These are phyloP conservation scores for Kurtzmaniella fragi DNA, from an alignment of 805 yeast species.

Conservation along the genomic window DNA sequence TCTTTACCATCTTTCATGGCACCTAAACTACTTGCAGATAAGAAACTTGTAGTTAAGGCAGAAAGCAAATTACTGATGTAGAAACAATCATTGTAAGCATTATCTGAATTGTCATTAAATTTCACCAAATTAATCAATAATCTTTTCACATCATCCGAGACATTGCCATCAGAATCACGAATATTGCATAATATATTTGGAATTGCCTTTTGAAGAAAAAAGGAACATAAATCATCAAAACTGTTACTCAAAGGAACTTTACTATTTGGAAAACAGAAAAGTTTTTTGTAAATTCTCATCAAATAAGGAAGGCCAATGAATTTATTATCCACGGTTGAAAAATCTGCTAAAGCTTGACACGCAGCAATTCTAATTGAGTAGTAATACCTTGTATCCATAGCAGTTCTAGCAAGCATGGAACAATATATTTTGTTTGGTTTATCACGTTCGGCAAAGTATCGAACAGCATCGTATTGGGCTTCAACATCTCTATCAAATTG, in stretches of 20 bases:
- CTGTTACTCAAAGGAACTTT: conserved; percentile 74
- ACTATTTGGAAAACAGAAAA: conserved; percentile 66
- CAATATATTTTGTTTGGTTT: conserved; percentile 65
- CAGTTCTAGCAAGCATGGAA: conserved; percentile 70
- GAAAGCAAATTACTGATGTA: conserved; percentile 58
- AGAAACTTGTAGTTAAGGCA: conserved; percentile 35
- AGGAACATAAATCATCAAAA: conserved; percentile 64
- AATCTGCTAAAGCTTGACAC: conserved; percentile 67
- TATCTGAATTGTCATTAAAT: conserved; percentile 81
- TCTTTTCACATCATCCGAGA: conserved; percentile 50
- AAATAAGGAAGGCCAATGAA: conserved; percentile 73
- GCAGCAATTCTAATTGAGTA: conserved; percentile 90
- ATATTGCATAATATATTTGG: conserved; percentile 58
- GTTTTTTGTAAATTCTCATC: conserved; percentile 57
- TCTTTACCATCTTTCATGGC: background rate
- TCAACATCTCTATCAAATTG: conserved; percentile 95
- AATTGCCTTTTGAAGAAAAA: conserved; percentile 67
- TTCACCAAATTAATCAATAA: conserved; percentile 68
- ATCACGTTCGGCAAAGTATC: conserved; percentile 58
- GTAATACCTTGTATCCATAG: conserved; percentile 79
- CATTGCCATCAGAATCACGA: conserved; percentile 57
- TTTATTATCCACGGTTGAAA: conserved; percentile 55
- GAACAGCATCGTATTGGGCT: conserved; percentile 84
- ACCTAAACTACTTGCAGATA: background rate
- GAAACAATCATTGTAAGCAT: conserved; percentile 67